Conservation (phyloP, 2,329 filamentous ascomycete genomes). For the Botrytis galanthina region DNA sequence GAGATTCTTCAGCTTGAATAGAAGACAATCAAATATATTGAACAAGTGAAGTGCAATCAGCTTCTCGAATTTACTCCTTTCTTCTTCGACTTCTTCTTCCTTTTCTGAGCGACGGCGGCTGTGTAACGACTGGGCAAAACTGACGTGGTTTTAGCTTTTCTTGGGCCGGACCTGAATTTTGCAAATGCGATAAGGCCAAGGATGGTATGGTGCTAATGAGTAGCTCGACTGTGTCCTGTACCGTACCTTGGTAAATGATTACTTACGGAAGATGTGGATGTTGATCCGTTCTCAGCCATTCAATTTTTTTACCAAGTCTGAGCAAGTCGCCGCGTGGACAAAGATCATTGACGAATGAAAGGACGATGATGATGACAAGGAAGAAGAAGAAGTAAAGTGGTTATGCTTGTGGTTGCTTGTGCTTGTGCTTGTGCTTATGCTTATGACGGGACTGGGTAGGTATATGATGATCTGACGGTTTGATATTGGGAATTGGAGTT, state of each 20-base stretch:
- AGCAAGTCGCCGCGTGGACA: not conserved
- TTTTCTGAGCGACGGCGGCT: not conserved
- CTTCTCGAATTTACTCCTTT: too few relatives aligned
- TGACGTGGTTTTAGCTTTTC: not conserved
- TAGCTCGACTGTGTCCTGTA: not conserved
- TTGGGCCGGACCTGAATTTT: not conserved
- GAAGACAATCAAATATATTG: not conserved
- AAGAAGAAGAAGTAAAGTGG: not conserved
- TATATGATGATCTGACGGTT: not conserved
- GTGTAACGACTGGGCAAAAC: slow-evolving; percentile 6
- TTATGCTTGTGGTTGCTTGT: not conserved
- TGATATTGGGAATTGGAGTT: not conserved
- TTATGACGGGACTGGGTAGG: not conserved
- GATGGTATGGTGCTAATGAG: not conserved
- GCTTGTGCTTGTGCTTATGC: not conserved
- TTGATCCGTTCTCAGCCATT: slow-evolving; percentile 8
- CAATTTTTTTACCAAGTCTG: not conserved
- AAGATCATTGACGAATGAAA: not conserved
- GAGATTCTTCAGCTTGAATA: not conserved
- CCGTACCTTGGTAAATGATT: not conserved
- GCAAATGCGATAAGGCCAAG: slow-evolving; percentile 1
- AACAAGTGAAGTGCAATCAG: not conserved
- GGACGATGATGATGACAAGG: not conserved
- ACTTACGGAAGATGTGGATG: not conserved
- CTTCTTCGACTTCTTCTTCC: not conserved